Base-by-base conservation (phyloP, 2,329 filamentous ascomycete genomes). In the Helminthosporium solani region DNA sequence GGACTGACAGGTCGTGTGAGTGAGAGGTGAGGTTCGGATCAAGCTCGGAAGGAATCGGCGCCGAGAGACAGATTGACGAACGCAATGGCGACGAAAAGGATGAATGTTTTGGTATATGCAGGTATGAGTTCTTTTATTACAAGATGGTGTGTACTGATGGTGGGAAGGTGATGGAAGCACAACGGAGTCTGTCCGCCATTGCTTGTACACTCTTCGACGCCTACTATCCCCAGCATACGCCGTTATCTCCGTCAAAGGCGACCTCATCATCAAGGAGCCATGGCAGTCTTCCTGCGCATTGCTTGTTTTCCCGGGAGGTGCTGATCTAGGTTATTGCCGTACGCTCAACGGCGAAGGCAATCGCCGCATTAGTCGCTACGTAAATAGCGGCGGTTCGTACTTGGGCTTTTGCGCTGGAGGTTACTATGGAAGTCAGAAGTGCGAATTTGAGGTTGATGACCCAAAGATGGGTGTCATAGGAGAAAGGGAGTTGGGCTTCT, bases 81-180 rank as follows among this genome's bases (percentile, higher is more conserved):
- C 45, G 56, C 15, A 40, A 89, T 92, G 84, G 75, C 82, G 7
- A 73, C 78, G 21, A 83, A 82, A 64, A 86, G 83, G 66, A 80
- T 96, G 74, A 97, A 99, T 68, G 86, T 99, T 46, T 80, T 97
- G 56, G 89, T 99, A 42, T 97, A 97, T 66, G 87, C 90, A 58
- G 90, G 89, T 91, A 76, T 64, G 69, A 23, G 7, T 15, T 12
- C 1, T 27, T 5, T 40, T 2, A 11, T 37, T 27, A 11, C 14
- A n/a, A n/a, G 16, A n/a, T 1, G 12, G 16, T 20, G 11, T 30
- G 34, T 36, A 42, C 47, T 53, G 37, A 50, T 48, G 31, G 50
- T 43, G 52, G 49, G 38, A 61, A 90, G 91, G 92, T 60, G 82
- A 85, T 64, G 94, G 94, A 53, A 89, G 87, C 34, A 95, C 91